Evolutionary conservation across 139 green algal genomes (phyloP), one percentile per base, ranked within the genome.

Genomic region (Mesostigma viride): DNA sequence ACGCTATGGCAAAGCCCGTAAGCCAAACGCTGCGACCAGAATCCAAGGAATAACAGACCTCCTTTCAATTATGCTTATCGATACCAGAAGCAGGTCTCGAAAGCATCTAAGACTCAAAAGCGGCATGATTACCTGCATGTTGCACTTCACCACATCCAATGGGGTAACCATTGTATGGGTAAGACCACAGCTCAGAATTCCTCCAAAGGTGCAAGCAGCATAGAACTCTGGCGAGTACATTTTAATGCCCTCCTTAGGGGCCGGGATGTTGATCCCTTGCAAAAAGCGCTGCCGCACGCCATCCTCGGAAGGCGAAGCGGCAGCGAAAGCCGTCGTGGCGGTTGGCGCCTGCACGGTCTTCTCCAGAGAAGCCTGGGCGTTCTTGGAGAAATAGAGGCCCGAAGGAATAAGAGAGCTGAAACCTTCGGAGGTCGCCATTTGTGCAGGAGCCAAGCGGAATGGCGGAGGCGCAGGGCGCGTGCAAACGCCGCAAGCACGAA

Each of bases 161-260:
- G 78, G 78, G 26, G 78, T 84, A 26, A 84, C 46, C n/a, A 64
- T 75, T 44, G 70, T 79, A 68, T 84, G 78, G 20, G 78, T 84
- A n/a, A 82, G 61, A 28, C 70, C 69, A 64, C 78, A 84, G 65
- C 75, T 83, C 31, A 81, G 73, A 17, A 88, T 77, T 59, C 85
- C 85, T 35, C 88, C 88, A 11, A 89, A 63, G 8, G 82, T 83
- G 73, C 88, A 95, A 1, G 85, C 83, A 32, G 69, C 68, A 67
- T 94, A 95, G 63, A 81, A 94, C 68, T 94, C 81, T 26, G 51
- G 32, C 8, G 77, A 86, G 79, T 89, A 86, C 73, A 90, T 77
- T 61, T 81, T 64, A 53, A 87, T 86, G 45, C 60, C 22, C 46
- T 75, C 71, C 27, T n/a, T 31, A 3, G 56, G 47, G 1, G 70